Evolutionary conservation across 177 flowering plant genomes (phyloP).

Genomic region (Telopea speciosissima): DNA sequence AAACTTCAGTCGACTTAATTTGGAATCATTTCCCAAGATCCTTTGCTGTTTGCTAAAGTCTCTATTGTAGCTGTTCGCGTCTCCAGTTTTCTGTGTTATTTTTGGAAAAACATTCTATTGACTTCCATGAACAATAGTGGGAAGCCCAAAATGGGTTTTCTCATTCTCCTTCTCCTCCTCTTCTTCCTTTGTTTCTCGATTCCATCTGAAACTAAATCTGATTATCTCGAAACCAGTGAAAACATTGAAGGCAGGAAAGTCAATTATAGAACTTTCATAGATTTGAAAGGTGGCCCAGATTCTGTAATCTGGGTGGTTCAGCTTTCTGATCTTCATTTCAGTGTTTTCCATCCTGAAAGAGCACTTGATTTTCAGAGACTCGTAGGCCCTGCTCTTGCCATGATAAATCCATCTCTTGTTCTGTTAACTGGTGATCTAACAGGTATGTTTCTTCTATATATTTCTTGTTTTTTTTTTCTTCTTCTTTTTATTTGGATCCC

Average conservation of each 20-base stretch:
- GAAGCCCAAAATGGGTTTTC: conserved; percentile 6
- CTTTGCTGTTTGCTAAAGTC: too few relatives aligned
- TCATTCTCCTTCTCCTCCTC: not conserved
- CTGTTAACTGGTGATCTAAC: conserved; percentile 96
- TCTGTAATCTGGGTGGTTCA: conserved; percentile 83
- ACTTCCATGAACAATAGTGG: not conserved
- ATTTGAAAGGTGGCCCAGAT: conserved; percentile 49
- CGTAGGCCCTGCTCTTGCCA: conserved; percentile 60
- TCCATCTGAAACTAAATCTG: not conserved
- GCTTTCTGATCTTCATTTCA: conserved; percentile 98
- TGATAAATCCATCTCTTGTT: conserved; percentile 82
- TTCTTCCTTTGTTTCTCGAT: not conserved
- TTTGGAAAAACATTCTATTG: not conserved
- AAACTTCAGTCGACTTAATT: too few relatives aligned
- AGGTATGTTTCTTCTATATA: conserved; percentile 29
- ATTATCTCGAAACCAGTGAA: not conserved
- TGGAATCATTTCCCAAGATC: too few relatives aligned
- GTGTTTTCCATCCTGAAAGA: conserved; percentile 80
- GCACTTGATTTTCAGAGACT: conserved; percentile 57
- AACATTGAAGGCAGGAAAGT: conserved; percentile 5
- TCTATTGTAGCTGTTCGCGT: too few relatives aligned
- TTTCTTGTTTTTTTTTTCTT: not conserved
- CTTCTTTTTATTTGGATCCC: not conserved
- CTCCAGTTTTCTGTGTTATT: not conserved
- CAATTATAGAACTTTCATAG: conserved; percentile 30